Base-by-base conservation (phyloP, 1,284 basidiomycete genomes). In the Erythrobasidium hasegawianum region DNA sequence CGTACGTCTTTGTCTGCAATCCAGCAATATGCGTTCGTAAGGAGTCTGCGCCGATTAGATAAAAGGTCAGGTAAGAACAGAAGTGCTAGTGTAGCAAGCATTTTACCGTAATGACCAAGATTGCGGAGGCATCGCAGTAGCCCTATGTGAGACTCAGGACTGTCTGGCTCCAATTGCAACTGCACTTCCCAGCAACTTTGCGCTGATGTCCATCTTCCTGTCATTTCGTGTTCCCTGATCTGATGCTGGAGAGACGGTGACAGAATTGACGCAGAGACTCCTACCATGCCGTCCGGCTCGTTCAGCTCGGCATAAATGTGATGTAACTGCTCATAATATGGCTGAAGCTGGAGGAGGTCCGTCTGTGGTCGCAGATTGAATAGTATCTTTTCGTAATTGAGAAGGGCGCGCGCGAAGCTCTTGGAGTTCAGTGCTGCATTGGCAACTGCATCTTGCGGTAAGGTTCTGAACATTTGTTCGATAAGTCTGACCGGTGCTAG, bases 111-210 rank as follows among this genome's bases (percentile, higher is more conserved):
- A 77, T 99, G 96, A 9, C 96, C 96, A 16, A 99, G 81, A 75
- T 97, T 97, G 49, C 91, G 84, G 58, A 98, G 82, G 76, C 96
- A 98, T 58, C 90, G 85, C 68, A 97, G 79, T 18, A 99, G 81
- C 2, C 96, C 96, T 8, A 96, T 77, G 76, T 99, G 96, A 68
- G 88, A 87, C 29, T 88, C 84, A 8, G 96, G 81, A 71, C 94
- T 91, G 72, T 96, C 86, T 0, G 95, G 95, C 27, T 86, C 85
- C 70, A 90, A 86, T 75, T 97, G 95, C 22, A 99, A 80, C 54
- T 88, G 84, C n/a, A 98, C 88, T 78, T 99, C 96, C 96, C 96
- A 99, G 73, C 96, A 99, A 74, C 95, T 97, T 77, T 98, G 96
- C 3, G 96, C 96, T 2, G 93, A 89, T 0, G 96, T 98, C 96